phyloP scores from a whole-genome alignment of 2,329 filamentous ascomycete species.

The Didymella keratinophila region DNA sequence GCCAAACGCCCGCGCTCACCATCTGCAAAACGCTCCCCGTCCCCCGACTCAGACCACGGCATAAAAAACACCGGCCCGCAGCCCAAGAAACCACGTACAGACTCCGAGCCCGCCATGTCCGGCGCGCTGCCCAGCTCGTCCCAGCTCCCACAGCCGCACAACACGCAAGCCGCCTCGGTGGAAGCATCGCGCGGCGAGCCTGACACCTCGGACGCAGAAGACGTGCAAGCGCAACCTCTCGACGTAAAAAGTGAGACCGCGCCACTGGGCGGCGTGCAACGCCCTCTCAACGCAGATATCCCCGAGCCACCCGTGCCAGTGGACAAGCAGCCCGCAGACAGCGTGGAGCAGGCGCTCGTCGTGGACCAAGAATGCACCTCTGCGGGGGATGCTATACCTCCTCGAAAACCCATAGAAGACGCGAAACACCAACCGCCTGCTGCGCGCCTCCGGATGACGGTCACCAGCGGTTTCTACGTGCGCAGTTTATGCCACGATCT shows the following conservation, averaged over 20 bases:
- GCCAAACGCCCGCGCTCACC: slow-evolving; percentile 35
- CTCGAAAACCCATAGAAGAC: background rate
- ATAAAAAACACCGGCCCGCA: slow-evolving; percentile 27
- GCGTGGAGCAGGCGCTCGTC: slow-evolving; percentile 7
- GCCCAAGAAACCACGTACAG: slow-evolving; percentile 37
- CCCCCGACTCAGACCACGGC: slow-evolving; percentile 3
- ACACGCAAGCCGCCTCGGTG: no score
- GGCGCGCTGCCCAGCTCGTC: slow-evolving; percentile 36
- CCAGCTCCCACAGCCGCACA: background rate
- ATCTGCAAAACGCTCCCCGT: slow-evolving; percentile 1
- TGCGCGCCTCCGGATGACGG: slow-evolving; percentile 84
- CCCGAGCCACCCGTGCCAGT: slow-evolving; percentile 11
- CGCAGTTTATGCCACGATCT: slow-evolving; percentile 93
- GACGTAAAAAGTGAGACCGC: background rate
- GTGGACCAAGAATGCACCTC: slow-evolving; percentile 2
- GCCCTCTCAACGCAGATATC: slow-evolving; percentile 11
- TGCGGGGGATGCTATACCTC: background rate
- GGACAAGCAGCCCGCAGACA: slow-evolving; percentile 17
- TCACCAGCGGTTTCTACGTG: slow-evolving; percentile 96
- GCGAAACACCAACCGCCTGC: slow-evolving; percentile 63
- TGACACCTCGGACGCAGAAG: background rate
- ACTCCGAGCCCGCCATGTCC: slow-evolving; percentile 44
- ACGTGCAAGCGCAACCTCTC: background rate
- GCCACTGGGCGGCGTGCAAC: background rate
- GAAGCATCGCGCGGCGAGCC: background rate